Evolutionary conservation across 208 protist species (phyloP), one percentile per base, ranked within the genome.

Genomic region (Trypanosoma congolense): DNA sequence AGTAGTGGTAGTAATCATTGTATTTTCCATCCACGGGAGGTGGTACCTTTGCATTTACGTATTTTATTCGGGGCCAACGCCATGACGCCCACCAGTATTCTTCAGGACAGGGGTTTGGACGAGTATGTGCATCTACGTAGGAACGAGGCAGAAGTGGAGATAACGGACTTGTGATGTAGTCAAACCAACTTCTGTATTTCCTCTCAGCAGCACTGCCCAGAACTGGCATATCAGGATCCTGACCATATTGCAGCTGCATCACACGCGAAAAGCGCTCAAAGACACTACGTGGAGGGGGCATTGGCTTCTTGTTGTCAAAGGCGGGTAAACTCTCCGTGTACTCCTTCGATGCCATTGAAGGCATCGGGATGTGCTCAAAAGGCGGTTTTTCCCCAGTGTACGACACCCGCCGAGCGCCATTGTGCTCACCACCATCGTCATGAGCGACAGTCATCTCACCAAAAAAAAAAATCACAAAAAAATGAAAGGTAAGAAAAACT

Each of bases 1-100:
- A 56, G 64, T 92, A 92, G 66, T 92, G 84, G 51, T 89, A 92
- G 70, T 88, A 88, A 52, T 92, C 84, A 2, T 62, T 71, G 58
- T 92, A 92, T 67, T 82, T 78, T 19, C 84, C 84, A 46, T 86
- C 77, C 26, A 81, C 75, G 12, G 84, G 84, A 28, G 84, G 79
- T 21, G 84, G 77, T 21, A 92, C 71, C 68, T 92, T 92, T 9
- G 80, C 73, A 49, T 92, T 92, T n/a, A 92, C 78, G 62, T 83
- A 86, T 51, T 83, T 84, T 40, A 66, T 79, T 14, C 75, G 66
- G 16, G 84, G 84, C 84, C 84, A 92, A 45, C 84, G 77, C 77
- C 80, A 92, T 9, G 75, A 77, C 33, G 75, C 73, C 73, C 68
- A 80, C 80, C 84, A 92, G 61, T 88, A 88, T 62, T 88, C 79